Evolutionary conservation across 2,329 filamentous ascomycete species (phyloP).

Genomic region (Monosporascus sp.): DNA sequence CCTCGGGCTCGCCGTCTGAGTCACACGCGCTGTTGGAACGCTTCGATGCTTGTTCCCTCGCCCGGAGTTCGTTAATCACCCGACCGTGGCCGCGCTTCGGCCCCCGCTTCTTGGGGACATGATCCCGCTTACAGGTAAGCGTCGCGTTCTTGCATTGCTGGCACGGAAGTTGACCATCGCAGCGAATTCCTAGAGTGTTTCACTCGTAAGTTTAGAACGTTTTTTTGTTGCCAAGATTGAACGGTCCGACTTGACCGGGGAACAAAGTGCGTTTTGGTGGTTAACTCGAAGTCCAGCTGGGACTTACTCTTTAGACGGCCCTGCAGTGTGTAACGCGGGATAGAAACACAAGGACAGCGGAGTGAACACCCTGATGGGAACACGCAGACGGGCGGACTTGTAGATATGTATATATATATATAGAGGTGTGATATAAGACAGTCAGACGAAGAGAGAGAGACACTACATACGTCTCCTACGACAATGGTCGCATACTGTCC

Average conservation of each 20-base stretch:
- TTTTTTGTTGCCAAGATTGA: too few relatives aligned
- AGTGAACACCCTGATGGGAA: background rate
- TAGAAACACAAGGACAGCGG: background rate
- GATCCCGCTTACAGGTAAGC: conserved; percentile 59
- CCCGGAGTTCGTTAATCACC: conserved; percentile 58
- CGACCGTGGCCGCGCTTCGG: conserved; percentile 59
- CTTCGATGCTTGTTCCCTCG: conserved; percentile 37
- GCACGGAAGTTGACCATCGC: conserved; percentile 47
- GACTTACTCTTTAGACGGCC: background rate
- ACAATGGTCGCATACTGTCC: conserved; percentile 43
- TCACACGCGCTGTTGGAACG: conserved; percentile 1
- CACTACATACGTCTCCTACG: conserved; percentile 35
- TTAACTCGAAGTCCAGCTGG: too few relatives aligned
- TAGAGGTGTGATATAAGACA: background rate
- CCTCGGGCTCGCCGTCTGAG: conserved; percentile 3
- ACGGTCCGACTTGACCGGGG: too few relatives aligned
- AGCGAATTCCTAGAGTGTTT: conserved; percentile 34
- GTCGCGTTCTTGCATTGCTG: conserved; percentile 56
- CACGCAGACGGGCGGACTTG: background rate
- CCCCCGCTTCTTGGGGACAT: conserved; percentile 59
- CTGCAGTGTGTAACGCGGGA: background rate
- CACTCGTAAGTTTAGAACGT: too few relatives aligned
- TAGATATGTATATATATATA: background rate
- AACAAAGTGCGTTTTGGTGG: too few relatives aligned
- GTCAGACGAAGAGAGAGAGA: conserved; percentile 1